phyloP scores from a whole-genome alignment of 1,284 basidiomycete genomes.

The Apiotrichum domesticum region DNA sequence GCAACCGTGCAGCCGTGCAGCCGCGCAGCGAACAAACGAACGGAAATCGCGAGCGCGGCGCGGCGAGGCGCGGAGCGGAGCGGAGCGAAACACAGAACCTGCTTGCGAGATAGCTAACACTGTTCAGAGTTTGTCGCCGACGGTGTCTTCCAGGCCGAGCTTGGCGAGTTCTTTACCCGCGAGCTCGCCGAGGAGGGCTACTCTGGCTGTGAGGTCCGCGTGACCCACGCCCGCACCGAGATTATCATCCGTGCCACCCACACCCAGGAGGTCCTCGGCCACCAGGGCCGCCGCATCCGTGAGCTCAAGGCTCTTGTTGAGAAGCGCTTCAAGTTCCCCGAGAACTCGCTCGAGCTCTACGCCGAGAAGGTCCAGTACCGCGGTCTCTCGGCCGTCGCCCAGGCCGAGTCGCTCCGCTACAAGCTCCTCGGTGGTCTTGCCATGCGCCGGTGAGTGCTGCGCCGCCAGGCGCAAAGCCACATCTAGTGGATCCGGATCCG shows the following conservation, averaged over 20 bases:
- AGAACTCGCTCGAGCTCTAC: conserved; percentile 97
- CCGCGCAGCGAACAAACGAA: too few species aligned
- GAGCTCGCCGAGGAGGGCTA: conserved; percentile 99
- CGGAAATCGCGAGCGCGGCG: too few species aligned
- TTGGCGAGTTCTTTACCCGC: conserved; percentile 97
- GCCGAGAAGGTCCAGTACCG: conserved; percentile 99
- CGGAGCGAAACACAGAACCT: too few species aligned
- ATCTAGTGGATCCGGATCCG: too few species aligned
- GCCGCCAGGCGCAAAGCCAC: neutral
- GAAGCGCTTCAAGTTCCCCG: conserved; percentile 99
- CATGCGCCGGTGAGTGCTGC: conserved; percentile 72
- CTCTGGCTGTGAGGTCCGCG: conserved; percentile 99
- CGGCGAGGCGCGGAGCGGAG: too few species aligned
- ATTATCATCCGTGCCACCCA: conserved; percentile 99
- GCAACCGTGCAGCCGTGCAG: too few species aligned
- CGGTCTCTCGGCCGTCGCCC: conserved; percentile 96
- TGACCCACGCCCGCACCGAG: conserved; percentile 98
- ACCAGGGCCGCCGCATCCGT: conserved; percentile 98
- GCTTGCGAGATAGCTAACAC: neutral
- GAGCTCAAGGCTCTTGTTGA: conserved; percentile 97
- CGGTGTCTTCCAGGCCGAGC: conserved; percentile 96
- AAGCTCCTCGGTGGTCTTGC: conserved; percentile 99
- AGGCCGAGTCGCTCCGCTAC: conserved; percentile 98
- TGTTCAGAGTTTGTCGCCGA: conserved; percentile 74
- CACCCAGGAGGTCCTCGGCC: conserved; percentile 99